A percentile compares a stretch with the other conserved stretches of the same genome.
Conservation (phyloP, 805 yeast species). For the Candida endomychidarum region DNA sequence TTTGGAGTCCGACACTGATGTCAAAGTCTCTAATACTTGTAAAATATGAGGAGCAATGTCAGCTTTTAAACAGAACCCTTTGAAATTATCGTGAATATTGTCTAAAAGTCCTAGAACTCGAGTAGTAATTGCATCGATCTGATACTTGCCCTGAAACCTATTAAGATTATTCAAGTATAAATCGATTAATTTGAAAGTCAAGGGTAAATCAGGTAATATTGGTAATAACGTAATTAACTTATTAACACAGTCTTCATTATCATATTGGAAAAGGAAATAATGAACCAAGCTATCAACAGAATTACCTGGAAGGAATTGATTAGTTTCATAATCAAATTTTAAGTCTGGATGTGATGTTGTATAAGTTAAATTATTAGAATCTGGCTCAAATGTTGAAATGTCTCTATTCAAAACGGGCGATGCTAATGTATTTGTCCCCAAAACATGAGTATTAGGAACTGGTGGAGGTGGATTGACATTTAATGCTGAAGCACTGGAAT, state of each 20-base stretch:
- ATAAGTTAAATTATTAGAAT: not conserved
- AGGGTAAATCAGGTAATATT: conserved; percentile 34
- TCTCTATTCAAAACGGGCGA: conserved; percentile 2
- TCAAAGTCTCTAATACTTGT: conserved; percentile 48
- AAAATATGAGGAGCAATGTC: conserved; percentile 58
- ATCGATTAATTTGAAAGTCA: conserved; percentile 23
- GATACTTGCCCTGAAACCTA: conserved; percentile 19
- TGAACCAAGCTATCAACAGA: conserved; percentile 76
- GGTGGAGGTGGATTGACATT: conserved; percentile 9
- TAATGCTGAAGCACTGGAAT: not conserved
- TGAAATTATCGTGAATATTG: conserved; percentile 57
- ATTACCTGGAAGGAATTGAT: conserved; percentile 47
- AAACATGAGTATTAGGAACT: not conserved
- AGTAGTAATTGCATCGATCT: conserved; percentile 37
- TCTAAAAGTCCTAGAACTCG: conserved; percentile 55
- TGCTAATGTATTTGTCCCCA: conserved; percentile 1
- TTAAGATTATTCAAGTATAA: conserved; percentile 10
- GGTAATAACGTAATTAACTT: conserved; percentile 32
- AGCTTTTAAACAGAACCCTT: conserved; percentile 69
- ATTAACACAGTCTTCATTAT: conserved; percentile 17
- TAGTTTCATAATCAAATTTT: conserved; percentile 43
- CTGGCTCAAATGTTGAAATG: conserved; percentile 11
- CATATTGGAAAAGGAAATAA: conserved; percentile 47
- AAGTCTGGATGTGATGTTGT: conserved; percentile 32
- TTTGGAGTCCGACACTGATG: conserved; percentile 11